These are phyloP conservation scores for Talaromyces pinophilus DNA, from an alignment of 2,329 filamentous ascomycete genomes.

Conservation along the genomic window DNA sequence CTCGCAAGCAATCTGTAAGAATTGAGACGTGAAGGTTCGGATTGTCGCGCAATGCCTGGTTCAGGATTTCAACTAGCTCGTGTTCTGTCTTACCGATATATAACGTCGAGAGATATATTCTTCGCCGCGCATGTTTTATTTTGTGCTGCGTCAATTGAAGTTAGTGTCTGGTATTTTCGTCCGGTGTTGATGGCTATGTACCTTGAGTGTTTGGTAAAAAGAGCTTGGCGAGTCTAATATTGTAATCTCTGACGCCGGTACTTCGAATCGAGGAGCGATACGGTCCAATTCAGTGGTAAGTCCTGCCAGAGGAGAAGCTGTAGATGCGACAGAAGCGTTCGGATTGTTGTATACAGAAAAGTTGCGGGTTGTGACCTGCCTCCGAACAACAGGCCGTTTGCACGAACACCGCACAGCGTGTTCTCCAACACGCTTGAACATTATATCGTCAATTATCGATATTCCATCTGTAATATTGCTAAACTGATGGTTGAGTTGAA, in stretches of 20 bases:
- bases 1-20: conserved; percentile 85
- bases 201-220: conserved; percentile 91
- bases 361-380: conserved; percentile 37
- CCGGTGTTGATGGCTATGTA: conserved; percentile 36
- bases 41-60: conserved; percentile 71
- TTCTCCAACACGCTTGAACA: conserved; percentile 45
- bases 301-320: conserved; percentile 55
- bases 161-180: background rate
- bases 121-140: conserved; percentile 73
- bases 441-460: conserved; percentile 26
- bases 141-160: conserved; percentile 59
- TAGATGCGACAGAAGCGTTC: conserved; percentile 31
- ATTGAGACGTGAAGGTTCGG: conserved; percentile 80
- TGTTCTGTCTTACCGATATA: conserved; percentile 94
- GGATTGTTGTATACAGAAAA: conserved; percentile 39
- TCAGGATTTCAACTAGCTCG: conserved; percentile 80
- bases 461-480: background rate
- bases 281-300: conserved; percentile 77
- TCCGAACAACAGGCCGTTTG: conserved; percentile 35
- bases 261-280: conserved; percentile 85
- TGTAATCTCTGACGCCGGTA: conserved; percentile 75
- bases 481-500: too few species aligned
- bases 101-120: conserved; percentile 91
- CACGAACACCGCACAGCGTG: conserved; percentile 39
- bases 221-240: conserved; percentile 79